Base-by-base conservation (phyloP, 176 grass and related monocot species). In the Poa pratensis region DNA sequence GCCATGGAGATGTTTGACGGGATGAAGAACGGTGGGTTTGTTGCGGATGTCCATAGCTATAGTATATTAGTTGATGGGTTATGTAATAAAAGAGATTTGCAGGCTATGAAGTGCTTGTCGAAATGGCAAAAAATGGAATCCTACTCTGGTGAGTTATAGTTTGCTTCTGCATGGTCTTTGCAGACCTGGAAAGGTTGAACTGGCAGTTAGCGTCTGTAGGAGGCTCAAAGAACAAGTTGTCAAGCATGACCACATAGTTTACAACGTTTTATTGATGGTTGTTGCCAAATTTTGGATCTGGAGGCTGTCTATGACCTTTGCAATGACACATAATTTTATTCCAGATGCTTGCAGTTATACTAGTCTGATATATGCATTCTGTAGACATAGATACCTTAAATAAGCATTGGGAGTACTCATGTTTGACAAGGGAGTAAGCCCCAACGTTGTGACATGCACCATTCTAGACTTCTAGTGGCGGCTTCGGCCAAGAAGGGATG, bases 361-460 rank as follows among this genome's bases (percentile, higher is more conserved):
- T 13, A 97, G 83, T 78, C 76, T 88, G 13, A 89, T 97, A 28
- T 94, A 93, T 88, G 89, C 79, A 73, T 91, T 92, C 19, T 90
- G 90, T 69, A 94, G 72, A 78, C 86, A 91, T 79, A 79, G 91
- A 78, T 88, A 69, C 84, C 78, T 37, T 37, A 37, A 37, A 37
- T 4, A 93, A 84, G 90, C 92, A 77, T 77, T 87, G 35, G 66
- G 67, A n/a, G 59, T 88, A 75, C 57, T 84, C 67, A 95, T 93
- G 88, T 73, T 95, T 84, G 82, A 82, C 35, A 87, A 85, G 72
- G 83, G 82, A 45, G 35, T 91, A 46, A 77, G 68, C 48, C 95
- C 92, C 32, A 97, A 77, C 85, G 86, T 90, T 49, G 58, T 95
- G 26, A 90, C 91, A 14, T 97, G 92, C 80, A 95, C 95, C 60